These are phyloP conservation scores for Helicocarpus griseus DNA, from an alignment of 2,329 filamentous ascomycete genomes.

Conservation along the genomic window DNA sequence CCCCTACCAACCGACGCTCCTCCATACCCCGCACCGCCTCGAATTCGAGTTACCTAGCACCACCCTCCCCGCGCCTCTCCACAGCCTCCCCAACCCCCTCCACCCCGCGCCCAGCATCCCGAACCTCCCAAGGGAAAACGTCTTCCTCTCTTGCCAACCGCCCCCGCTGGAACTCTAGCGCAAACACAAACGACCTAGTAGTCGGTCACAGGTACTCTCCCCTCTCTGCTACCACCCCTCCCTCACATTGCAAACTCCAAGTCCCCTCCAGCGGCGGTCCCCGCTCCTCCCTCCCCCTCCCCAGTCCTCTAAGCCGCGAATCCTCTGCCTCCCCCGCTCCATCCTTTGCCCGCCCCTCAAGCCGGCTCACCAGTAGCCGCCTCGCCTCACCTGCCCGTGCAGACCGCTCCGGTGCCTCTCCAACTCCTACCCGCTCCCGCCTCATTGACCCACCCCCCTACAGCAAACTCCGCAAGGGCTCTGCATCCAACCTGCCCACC, in stretches of 20 bases:
- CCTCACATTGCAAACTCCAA: constrained; percentile 36
- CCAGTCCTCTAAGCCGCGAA: constrained; percentile 34
- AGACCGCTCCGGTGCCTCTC: constrained; percentile 20
- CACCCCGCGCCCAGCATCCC: constrained; percentile 22
- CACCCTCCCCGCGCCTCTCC: constrained; percentile 9
- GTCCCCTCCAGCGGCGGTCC: constrained; percentile 26
- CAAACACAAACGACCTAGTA: constrained; percentile 54
- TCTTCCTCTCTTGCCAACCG: constrained; percentile 24
- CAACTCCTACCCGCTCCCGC: constrained; percentile 21
- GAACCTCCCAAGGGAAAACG: constrained; percentile 13
- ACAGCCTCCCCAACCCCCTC: constrained; percentile 27
- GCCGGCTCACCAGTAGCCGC: constrained; percentile 17
- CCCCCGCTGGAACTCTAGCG: constrained; percentile 64
- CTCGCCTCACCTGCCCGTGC: constrained; percentile 14
- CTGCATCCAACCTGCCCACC: constrained; percentile 9
- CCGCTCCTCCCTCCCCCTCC: constrained; percentile 32
- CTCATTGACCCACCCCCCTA: constrained; percentile 34
- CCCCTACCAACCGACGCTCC: constrained; percentile 24
- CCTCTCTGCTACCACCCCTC: constrained; percentile 50
- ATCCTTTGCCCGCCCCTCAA: constrained; percentile 20
- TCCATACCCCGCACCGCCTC: constrained; percentile 26
- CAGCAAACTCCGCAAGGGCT: constrained; percentile 27
- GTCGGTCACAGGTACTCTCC: constrained; percentile 61
- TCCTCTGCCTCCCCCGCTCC: constrained; percentile 32
- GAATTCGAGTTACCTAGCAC: constrained; percentile 11